Base-by-base conservation (phyloP, 1,284 basidiomycete genomes). In the Cryptococcus deneoformans region DNA sequence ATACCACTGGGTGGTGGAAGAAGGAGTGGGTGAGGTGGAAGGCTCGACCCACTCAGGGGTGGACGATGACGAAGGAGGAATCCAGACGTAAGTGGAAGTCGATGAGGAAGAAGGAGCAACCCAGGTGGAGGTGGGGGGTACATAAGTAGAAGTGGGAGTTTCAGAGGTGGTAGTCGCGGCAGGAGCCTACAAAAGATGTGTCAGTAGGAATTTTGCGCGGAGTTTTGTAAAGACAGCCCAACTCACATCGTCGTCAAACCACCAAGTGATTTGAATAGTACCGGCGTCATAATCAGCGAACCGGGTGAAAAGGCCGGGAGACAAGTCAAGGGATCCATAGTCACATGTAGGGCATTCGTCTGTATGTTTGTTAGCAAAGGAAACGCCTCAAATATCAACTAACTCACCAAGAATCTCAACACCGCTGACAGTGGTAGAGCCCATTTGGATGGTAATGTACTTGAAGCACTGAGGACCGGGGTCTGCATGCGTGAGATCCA, bases 321-420 rank as follows among this genome's bases (percentile, higher is more conserved):
- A 81, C 53, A 85, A 69, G 70, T 85, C 83, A 52, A 85, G 76
- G 34, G 71, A 78, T 53, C 80, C 81, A 20, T 60, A 64, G 46
- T 57, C 58, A 52, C 68, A 69, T 16, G 65, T 64, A 16, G 67
- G 67, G 53, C 67, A 69, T 54, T 69, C 65, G 47, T 69, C 67
- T 66, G 39, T 14, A n/a, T 5, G 20, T 50, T 24, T 39, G 16
- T 24, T 44, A 52, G 36, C 40, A 42, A 42, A 6, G 40, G 5
- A 42, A 42, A 11, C 11, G 11, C 40, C 4, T 11, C 40, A 42
- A 35, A 42, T 12, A 71, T 29, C 29, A 5, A 29, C 29, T 29
- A 29, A 5, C 77, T 77, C 77, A 72, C 83, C 83, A 37, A 77
- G 69, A 54, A 84, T 77, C 40, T 71, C 66, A 16, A 82, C 80